Conservation (phyloP, 176 grass and related monocot genomes). For the Microstegium vimineum region DNA sequence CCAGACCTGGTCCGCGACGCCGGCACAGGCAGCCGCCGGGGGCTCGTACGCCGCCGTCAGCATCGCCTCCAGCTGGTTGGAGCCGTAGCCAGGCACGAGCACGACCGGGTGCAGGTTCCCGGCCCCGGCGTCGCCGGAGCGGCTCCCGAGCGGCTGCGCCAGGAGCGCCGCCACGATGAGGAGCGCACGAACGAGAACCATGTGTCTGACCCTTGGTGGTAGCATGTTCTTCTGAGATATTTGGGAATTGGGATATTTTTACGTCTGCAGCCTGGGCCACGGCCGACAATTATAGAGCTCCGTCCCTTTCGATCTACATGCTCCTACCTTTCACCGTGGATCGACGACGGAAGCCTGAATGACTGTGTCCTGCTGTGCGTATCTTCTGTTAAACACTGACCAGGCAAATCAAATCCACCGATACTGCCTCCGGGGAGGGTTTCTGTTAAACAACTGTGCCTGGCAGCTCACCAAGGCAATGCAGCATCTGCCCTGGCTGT, state of each 20-base stretch:
- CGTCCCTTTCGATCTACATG: neutral
- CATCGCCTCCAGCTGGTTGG: conserved; percentile 54
- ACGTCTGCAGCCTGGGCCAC: neutral
- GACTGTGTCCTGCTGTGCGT: neutral
- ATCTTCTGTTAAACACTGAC: too few species aligned
- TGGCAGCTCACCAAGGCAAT: neutral
- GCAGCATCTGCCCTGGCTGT: neutral
- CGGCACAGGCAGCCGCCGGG: conserved; percentile 33
- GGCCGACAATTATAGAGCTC: neutral
- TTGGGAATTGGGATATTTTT: neutral
- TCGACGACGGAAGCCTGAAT: neutral
- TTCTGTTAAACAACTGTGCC: neutral
- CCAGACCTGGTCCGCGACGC: conserved; percentile 31
- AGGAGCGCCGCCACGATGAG: conserved; percentile 25
- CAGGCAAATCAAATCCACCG: neutral
- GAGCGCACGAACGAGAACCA: neutral
- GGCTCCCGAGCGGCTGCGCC: neutral
- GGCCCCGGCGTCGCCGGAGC: neutral
- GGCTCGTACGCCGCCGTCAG: conserved; percentile 56
- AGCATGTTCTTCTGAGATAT: neutral
- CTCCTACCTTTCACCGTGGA: neutral
- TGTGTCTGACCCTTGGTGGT: neutral
- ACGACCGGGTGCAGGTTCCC: conserved; percentile 39
- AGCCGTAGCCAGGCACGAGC: conserved; percentile 54
- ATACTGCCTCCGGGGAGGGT: neutral